phyloP scores from a whole-genome alignment of 2,329 filamentous ascomycete species.

The Allantophomopsis lycopodina region DNA sequence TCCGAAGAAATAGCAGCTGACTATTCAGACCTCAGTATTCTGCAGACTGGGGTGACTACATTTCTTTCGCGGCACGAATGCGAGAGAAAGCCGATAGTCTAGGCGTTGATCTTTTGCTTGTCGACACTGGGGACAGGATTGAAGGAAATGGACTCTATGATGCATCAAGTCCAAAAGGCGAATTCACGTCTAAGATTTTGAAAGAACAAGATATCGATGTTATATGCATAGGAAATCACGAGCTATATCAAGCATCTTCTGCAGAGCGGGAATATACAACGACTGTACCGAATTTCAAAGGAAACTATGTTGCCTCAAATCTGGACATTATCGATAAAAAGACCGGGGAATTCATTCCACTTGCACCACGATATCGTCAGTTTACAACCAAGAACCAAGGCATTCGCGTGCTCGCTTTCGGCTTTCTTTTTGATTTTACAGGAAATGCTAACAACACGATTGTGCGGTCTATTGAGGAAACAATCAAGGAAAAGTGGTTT shows the following conservation, averaged over 20 bases:
- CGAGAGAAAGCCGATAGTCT: conserved; percentile 62
- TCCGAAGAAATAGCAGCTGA: neutral
- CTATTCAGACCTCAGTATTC: conserved; percentile 65
- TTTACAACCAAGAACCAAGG: conserved; percentile 87
- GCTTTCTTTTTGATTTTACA: conserved; percentile 89
- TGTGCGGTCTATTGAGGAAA: conserved; percentile 66
- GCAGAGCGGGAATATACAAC: conserved; percentile 64
- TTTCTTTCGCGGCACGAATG: conserved; percentile 82
- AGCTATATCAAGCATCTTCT: conserved; percentile 73
- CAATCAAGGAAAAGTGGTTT: conserved; percentile 80
- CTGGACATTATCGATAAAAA: conserved; percentile 71
- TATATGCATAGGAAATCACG: conserved; percentile 84
- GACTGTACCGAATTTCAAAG: conserved; percentile 72
- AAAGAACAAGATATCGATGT: conserved; percentile 73
- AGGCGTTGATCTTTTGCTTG: conserved; percentile 75
- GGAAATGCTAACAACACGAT: conserved; percentile 84
- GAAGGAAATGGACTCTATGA: conserved; percentile 95
- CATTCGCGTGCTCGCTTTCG: conserved; percentile 74
- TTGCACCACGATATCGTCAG: conserved; percentile 73
- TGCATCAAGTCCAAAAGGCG: conserved; percentile 72
- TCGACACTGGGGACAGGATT: conserved; percentile 88
- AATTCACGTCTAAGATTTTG: conserved; percentile 80
- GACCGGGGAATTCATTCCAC: conserved; percentile 56
- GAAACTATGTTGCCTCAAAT: conserved; percentile 80
- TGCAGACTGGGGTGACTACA: conserved; percentile 95